Evolutionary conservation across 768 basidiomycete species (phyloP), one percentile per base, ranked within the genome.

Genomic region (Hypholoma fasciculare): DNA sequence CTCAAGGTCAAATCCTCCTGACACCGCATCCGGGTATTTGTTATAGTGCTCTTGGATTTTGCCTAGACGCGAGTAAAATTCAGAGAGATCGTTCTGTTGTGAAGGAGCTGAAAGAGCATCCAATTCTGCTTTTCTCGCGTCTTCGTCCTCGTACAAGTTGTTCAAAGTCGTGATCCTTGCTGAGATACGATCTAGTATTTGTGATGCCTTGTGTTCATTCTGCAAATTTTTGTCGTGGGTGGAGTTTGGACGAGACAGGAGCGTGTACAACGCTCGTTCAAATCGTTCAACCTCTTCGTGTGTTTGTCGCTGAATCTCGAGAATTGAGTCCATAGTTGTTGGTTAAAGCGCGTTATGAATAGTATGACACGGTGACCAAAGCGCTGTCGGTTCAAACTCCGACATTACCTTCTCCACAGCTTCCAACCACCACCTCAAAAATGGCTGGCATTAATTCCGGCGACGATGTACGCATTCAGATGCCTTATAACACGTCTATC

Each of bases 201-300:
- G 91, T 14, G 92, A 82, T 3, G 95, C 90, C 65, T 90, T 93
- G 76, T 98, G 94, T 70, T 96, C 90, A 56, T 86, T 88, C 68
- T 89, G 87, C 27, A 94, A 71, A 51, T 73, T 80, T 52, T 73
- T 69, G 66, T 91, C 88, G 65, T 92, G 90, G 6, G 82, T 78
- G 2, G 81, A 67, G 60, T 81, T 76, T 52, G 80, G 83, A 60
- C 89, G 79, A 13, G 92, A 89, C 30, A 98, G 82, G 14, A 97
- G 78, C 3, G 87, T 87, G 56, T 93, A 92, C 16, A 98, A 82
- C 9, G 90, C 93, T 49, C 87, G 82, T 71, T 98, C 91, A 64
- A 94, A 91, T 52, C 91, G 87, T 76, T 99, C 96, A 23, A 94
- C 82, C 72, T 98, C 96, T 75, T 98, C 95, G 75, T 98, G 96